phyloP scores from a whole-genome alignment of 305 asterid species.

The Caryopteris hybrid region DNA sequence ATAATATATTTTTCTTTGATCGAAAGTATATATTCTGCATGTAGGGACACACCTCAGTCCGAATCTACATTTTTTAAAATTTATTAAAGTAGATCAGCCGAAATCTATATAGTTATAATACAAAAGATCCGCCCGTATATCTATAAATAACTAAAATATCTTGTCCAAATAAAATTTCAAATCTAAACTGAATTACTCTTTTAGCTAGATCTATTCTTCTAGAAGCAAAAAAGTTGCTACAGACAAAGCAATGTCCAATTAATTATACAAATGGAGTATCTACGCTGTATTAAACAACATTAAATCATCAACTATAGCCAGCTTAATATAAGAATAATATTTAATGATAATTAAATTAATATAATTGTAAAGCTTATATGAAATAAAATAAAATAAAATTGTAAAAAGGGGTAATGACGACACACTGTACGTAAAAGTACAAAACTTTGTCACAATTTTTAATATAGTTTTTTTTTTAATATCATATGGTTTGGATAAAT shows the following conservation, averaged over 20 bases:
- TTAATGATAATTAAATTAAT: neutral
- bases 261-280: neutral
- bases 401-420: constrained; percentile 17
- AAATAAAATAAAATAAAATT: no score
- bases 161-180: no score
- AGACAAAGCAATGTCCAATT: constrained; percentile 6
- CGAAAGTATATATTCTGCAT: no score
- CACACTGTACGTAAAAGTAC: constrained; percentile 25
- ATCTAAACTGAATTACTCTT: no score
- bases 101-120: no score
- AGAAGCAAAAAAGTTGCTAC: neutral
- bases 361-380: neutral
- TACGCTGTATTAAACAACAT: neutral
- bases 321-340: neutral
- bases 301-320: neutral
- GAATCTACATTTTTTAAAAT: no score
- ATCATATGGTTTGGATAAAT: neutral
- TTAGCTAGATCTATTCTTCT: neutral
- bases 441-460: constrained; percentile 4
- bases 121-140: no score
- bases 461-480: neutral
- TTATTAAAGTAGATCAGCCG: no score
- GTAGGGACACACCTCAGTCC: no score
- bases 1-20: no score
- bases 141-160: no score